These are phyloP conservation scores for Purpureocillium takamizusanense DNA, from an alignment of 2,329 filamentous ascomycete genomes.

Conservation along the genomic window DNA sequence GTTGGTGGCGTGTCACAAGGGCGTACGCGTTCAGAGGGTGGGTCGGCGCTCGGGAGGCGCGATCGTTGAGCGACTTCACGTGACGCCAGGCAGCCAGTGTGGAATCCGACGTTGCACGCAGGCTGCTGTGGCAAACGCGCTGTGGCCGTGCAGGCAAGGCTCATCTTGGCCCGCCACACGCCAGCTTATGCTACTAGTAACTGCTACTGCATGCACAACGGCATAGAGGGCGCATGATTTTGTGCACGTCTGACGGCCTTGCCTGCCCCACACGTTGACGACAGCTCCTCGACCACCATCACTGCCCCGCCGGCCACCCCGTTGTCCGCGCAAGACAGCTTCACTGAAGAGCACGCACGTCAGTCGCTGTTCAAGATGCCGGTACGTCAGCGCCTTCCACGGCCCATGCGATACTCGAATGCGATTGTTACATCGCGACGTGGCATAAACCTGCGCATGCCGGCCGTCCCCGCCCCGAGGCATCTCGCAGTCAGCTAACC, in stretches of 20 bases:
- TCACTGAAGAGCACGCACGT: constrained; percentile 8
- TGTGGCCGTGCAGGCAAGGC: too few species aligned
- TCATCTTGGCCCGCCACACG: too few species aligned
- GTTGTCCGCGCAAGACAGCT: constrained; percentile 6
- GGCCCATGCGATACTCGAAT: neutral
- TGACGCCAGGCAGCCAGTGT: constrained; percentile 24
- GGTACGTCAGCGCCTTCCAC: constrained; percentile 22
- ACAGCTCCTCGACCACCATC: neutral
- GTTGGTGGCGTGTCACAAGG: constrained; percentile 6
- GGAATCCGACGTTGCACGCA: neutral
- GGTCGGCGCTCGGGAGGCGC: constrained; percentile 12
- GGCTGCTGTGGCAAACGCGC: too few species aligned
- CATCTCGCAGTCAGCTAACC: constrained; percentile 3
- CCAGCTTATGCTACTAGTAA: too few species aligned
- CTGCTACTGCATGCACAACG: too few species aligned
- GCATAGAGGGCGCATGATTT: too few species aligned
- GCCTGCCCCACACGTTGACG: neutral
- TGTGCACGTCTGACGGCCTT: too few species aligned
- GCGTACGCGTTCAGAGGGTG: constrained; percentile 11
- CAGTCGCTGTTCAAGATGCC: constrained; percentile 32
- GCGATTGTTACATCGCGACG: too few species aligned
- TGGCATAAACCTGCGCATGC: too few species aligned
- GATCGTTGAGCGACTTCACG: constrained; percentile 26
- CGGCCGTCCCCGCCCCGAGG: too few species aligned
- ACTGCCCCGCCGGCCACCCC: neutral